Evolutionary conservation across 192 early-diverging fungal species (phyloP), one percentile per base, ranked within the genome.

Genomic region (Entrophospora sp.): DNA sequence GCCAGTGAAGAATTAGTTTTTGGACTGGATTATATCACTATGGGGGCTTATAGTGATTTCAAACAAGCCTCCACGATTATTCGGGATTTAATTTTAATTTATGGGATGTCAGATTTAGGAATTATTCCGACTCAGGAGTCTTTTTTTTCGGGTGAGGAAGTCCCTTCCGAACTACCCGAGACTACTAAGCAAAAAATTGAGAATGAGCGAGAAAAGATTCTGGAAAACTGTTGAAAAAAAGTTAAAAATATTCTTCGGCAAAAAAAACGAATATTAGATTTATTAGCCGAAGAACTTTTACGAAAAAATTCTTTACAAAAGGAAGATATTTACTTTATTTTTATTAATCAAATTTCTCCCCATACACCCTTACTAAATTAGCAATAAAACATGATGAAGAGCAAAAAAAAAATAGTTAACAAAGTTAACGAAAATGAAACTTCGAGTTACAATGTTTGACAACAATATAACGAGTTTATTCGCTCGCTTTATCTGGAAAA

Each of bases 31-130:
- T 34, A 58, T 8, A 58, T 58, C 35, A 58, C 55, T 0, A 16
- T 32, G 35, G 55, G 55, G 2, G 55, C 55, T 20, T 58, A 35
- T 2, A 20, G 18, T 18, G 55, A 58, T 34, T 58, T 58, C 16
- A 58, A 58, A 58, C 12, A 34, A n/a, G 55, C 55, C 7, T n/a
- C 32, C 18, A 18, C 7, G 3, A 58, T 58, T 58, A 27, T 58
- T 2, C 55, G 55, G 6, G 55, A 58, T 36, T 31, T 58, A 58
- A 58, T 58, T 58, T 58, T 58, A n/a, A 7, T 18, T 58, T 58
- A 58, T 31, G 55, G 55, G 24, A 58, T 58, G 55, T 58, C 55
- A 1, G 55, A 58, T 37, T 58, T 58, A 37, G 55, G 55, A 27
- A 58, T 58, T 58, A 18, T 58, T 58, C 55, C 55, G 0, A 58